Evolutionary conservation across 192 early-diverging fungal genomes (phyloP).

Genomic region (Coemansia sp.): DNA sequence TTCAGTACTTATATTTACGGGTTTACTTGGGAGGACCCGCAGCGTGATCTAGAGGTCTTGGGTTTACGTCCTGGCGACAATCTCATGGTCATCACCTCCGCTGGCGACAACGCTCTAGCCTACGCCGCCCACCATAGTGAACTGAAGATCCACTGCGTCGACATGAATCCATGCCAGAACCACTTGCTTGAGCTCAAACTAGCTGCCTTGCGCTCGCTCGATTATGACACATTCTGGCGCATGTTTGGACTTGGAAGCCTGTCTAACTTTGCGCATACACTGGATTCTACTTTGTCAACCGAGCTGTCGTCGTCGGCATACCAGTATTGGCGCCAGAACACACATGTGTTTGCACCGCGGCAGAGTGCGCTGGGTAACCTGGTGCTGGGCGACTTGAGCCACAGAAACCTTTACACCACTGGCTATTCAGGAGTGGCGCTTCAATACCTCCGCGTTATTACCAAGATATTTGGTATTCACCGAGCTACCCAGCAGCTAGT

Average conservation of each 20-base stretch:
- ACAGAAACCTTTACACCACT: slow-evolving; percentile 74
- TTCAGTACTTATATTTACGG: slow-evolving; percentile 85
- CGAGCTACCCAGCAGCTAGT: slow-evolving; percentile 59
- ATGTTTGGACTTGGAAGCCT: slow-evolving; percentile 74
- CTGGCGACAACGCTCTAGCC: slow-evolving; percentile 78
- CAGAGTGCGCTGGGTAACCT: background rate
- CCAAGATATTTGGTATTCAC: slow-evolving; percentile 58
- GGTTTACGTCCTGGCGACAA: slow-evolving; percentile 64
- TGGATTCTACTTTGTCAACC: slow-evolving; percentile 70
- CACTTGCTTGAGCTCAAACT: slow-evolving; percentile 85
- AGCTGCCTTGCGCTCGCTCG: slow-evolving; percentile 60
- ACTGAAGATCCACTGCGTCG: slow-evolving; percentile 72
- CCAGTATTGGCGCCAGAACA: slow-evolving; percentile 77
- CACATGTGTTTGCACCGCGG: slow-evolving; percentile 9
- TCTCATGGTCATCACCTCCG: slow-evolving; percentile 79
- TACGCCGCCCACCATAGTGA: slow-evolving; percentile 70
- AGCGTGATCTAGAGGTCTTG: slow-evolving; percentile 67
- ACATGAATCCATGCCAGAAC: slow-evolving; percentile 93
- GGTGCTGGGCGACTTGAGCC: slow-evolving; percentile 46
- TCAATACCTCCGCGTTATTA: slow-evolving; percentile 61
- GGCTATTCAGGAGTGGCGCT: slow-evolving; percentile 81
- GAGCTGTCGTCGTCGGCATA: slow-evolving; percentile 67
- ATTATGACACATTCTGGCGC: slow-evolving; percentile 69
- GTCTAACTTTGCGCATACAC: slow-evolving; percentile 58
- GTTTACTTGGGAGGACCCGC: slow-evolving; percentile 86